Evolutionary conservation across 2,329 filamentous ascomycete species (phyloP).

Genomic region (Ceratocystis eucalypticola): DNA sequence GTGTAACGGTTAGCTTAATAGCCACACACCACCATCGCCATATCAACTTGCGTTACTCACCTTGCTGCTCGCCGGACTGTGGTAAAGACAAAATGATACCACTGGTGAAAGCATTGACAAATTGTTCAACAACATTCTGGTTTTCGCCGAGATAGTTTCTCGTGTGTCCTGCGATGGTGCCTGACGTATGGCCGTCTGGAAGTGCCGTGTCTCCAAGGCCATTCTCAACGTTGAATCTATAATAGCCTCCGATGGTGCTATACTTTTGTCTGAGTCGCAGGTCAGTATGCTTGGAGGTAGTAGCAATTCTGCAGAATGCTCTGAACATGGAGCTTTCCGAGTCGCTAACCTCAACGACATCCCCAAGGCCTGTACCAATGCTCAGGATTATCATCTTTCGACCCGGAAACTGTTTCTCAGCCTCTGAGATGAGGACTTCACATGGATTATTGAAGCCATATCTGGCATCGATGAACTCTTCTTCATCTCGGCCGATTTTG

Average conservation of each 20-base stretch:
- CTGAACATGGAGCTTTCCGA: neutral
- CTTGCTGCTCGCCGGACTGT: too few relatives aligned
- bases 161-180: constrained; percentile 22
- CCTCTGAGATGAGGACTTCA: constrained; percentile 24
- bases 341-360: constrained; percentile 21
- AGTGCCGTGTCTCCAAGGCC: constrained; percentile 23
- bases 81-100: too few relatives aligned
- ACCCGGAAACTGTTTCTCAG: constrained; percentile 22
- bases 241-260: constrained; percentile 21
- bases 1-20: too few relatives aligned
- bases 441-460: constrained; percentile 27
- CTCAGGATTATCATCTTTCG: constrained; percentile 21
- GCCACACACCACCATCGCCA: too few relatives aligned
- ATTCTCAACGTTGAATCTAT: constrained; percentile 24
- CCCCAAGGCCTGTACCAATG: constrained; percentile 24
- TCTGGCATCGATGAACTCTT: constrained; percentile 25
- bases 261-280: constrained; percentile 19
- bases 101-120: neutral
- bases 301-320: neutral
- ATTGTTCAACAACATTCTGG: too few relatives aligned
- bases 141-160: constrained; percentile 19
- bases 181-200: constrained; percentile 23
- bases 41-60: too few relatives aligned
- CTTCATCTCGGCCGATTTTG: constrained; percentile 22
- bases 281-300: neutral